These are phyloP conservation scores for Reutealis trisperma DNA, from an alignment of 345 rosid species.

Conservation along the genomic window DNA sequence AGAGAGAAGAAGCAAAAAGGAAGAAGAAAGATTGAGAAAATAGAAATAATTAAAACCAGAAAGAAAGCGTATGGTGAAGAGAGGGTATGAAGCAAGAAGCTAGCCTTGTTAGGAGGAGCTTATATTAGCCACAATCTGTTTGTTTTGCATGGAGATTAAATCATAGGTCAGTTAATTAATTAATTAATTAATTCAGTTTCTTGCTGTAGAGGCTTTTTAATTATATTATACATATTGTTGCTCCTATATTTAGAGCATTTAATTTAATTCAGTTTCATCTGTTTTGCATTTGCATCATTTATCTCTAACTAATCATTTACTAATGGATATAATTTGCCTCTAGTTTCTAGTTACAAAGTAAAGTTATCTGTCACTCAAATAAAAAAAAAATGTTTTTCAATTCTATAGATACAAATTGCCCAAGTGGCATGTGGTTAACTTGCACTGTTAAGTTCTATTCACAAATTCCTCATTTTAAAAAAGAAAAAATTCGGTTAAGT, in stretches of 20 bases:
- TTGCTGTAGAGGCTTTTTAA: background rate
- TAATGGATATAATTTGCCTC: background rate
- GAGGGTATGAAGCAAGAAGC: background rate
- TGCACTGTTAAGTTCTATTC: too few species aligned
- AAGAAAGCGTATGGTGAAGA: background rate
- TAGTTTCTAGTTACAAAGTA: background rate
- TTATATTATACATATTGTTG: background rate
- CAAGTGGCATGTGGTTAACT: too few species aligned
- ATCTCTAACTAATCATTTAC: background rate
- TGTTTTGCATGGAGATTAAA: background rate
- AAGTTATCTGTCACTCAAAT: background rate
- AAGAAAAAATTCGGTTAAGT: too few species aligned
- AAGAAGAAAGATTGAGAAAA: background rate
- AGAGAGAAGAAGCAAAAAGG: background rate
- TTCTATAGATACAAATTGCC: too few species aligned
- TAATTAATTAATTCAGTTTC: background rate
- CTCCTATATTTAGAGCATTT: constrained; percentile 1
- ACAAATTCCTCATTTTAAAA: too few species aligned
- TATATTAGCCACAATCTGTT: constrained; percentile 11
- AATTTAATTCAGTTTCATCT: background rate
- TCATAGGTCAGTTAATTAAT: background rate
- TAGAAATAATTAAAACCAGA: background rate
- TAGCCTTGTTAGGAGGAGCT: background rate
- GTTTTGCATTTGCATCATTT: background rate
- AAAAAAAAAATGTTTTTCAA: too few species aligned